Evolutionary conservation across 768 basidiomycete species (phyloP), one percentile per base, ranked within the genome.

Genomic region (Leccinum aurantiacum): DNA sequence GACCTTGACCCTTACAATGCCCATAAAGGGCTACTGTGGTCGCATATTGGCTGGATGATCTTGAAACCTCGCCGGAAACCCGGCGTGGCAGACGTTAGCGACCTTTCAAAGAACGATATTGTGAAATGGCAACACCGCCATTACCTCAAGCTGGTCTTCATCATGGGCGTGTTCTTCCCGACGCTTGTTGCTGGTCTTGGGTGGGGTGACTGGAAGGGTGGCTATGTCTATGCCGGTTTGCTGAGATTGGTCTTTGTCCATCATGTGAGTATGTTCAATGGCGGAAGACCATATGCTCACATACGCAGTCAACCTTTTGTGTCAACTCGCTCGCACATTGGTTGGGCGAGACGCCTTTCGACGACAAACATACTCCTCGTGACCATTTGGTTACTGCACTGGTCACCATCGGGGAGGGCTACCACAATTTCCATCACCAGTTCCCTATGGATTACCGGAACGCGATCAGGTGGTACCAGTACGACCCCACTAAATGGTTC

Each of bases 371-470:
- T 75, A 90, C 92, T 9, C 94, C 95, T 17, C 83, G 89, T 55
- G 93, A 96, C 75, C 94, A 95, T 75, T 72, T 94, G 61, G 71
- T 95, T 71, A 95, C 94, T 31, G 95, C 95, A 3, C 78, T 97
- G 31, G 88, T 86, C 61, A 97, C 95, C 38, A 88, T 95, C 68
- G 95, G 95, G 56, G 95, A 98, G 75, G 95, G 95, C 15, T 98
- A 98, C 79, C 95, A 98, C 81, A 98, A 98, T 76, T 96, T 96
- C 85, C 95, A 98, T 78, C 95, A 98, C 70, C 86, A 85, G 60
- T 96, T 96, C 84, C 95, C 95, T 7, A 93, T 93, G 91, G 95
- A 98, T 75, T 98, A 95, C 79, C 85, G 95, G 25, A 96, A 96
- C 69, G 95, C 95, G 58, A 93, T 96, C 81, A 93, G 82, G 75